A percentile compares a stretch with the other conserved stretches of the same genome.
phyloP scores from a whole-genome alignment of 176 grass and related monocot genomes.

The Secale cereale region DNA sequence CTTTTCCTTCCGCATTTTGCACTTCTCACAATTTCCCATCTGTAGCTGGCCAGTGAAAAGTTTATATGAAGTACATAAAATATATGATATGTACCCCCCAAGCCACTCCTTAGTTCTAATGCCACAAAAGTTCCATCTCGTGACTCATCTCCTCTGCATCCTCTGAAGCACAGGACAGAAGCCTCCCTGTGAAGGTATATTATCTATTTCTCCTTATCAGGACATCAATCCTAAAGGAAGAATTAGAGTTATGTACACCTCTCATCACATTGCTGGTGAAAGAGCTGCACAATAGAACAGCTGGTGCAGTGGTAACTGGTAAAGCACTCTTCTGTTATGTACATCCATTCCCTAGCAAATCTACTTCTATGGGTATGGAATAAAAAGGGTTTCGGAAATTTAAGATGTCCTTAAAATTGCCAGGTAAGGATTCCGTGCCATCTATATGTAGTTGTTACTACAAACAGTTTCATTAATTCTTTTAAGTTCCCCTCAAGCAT shows the following conservation, averaged over 20 bases:
- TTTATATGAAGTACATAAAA: not conserved
- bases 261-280: not conserved
- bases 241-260: not conserved
- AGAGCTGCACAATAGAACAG: not conserved
- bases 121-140: not conserved
- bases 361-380: not conserved
- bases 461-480: not conserved
- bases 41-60: not conserved
- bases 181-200: not conserved
- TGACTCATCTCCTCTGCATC: not conserved
- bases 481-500: slow-evolving; percentile 7
- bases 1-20: not conserved
- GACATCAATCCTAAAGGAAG: not conserved
- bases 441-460: slow-evolving; percentile 1
- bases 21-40: not conserved
- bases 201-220: not conserved
- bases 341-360: not conserved
- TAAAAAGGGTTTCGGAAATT: not conserved
- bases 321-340: not conserved
- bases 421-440: slow-evolving; percentile 1
- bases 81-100: not conserved
- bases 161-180: not conserved
- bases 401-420: not conserved
- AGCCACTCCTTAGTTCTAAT: not conserved
- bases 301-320: not conserved